These are phyloP conservation scores for Dothistroma septosporum DNA, from an alignment of 2,329 filamentous ascomycete species.

Conservation along the genomic window DNA sequence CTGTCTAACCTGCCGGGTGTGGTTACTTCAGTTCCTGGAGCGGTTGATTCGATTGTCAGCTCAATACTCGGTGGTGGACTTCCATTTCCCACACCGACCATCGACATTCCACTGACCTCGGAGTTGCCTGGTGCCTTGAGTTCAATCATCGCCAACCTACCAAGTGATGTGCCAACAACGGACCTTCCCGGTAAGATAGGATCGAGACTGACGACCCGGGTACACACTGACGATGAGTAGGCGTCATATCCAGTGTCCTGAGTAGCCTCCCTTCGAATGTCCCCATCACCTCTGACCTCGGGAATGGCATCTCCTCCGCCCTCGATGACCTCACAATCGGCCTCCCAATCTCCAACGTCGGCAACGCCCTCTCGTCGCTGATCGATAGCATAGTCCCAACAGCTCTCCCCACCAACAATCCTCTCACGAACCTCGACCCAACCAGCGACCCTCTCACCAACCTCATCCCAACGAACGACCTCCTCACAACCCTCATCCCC, in stretches of 20 bases:
- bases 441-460: slow-evolving; percentile 5
- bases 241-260: background rate
- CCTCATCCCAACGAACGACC: background rate
- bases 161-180: background rate
- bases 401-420: background rate
- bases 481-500: background rate
- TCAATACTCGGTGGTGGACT: background rate
- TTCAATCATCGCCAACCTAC: background rate
- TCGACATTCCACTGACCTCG: slow-evolving; percentile 2
- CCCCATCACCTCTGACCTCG: background rate
- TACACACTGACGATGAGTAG: background rate
- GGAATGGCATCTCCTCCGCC: background rate
- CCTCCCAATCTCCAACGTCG: background rate
- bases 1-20: background rate
- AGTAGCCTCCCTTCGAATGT: background rate
- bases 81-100: background rate
- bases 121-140: background rate
- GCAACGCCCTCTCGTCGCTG: background rate
- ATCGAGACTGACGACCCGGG: background rate
- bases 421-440: background rate
- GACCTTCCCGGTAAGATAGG: background rate
- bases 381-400: background rate
- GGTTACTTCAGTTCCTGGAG: background rate
- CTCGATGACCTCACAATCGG: background rate
- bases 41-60: background rate